Conservation (phyloP, 192 early-diverging fungal species). For the Pecoramyces ruminantium region DNA sequence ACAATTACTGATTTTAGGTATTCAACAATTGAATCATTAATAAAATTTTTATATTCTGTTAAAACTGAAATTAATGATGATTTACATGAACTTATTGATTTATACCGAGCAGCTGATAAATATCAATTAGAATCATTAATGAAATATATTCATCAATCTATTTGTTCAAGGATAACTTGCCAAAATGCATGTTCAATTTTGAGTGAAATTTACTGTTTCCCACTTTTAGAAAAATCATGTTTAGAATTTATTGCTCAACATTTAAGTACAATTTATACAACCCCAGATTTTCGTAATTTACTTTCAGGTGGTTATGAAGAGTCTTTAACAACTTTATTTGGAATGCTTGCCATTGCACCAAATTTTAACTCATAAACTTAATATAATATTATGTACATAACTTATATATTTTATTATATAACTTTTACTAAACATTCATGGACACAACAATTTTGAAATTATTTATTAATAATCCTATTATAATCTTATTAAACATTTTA, state of each 20-base stretch:
- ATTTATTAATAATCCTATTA: too few relatives aligned
- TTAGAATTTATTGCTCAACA: not conserved
- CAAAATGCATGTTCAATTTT: not conserved
- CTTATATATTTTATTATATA: too few relatives aligned
- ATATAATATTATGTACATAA: too few relatives aligned
- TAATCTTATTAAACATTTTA: too few relatives aligned
- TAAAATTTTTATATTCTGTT: not conserved
- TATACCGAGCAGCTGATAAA: not conserved
- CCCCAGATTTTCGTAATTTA: not conserved
- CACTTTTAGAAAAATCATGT: not conserved
- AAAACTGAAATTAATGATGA: not conserved
- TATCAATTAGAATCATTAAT: not conserved
- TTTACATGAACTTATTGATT: not conserved
- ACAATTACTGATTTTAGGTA: not conserved
- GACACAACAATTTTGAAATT: too few relatives aligned
- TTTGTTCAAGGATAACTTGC: not conserved
- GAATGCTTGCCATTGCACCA: not conserved
- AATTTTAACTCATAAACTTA: not conserved
- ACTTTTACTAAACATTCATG: too few relatives aligned
- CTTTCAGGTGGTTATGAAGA: not conserved
- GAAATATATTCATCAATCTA: not conserved
- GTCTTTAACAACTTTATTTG: not conserved
- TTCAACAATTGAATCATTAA: not conserved
- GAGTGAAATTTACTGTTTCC: not conserved
- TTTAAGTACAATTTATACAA: not conserved